Evolutionary conservation across 768 basidiomycete species (phyloP).

Genomic region (Phanerochaete sordida): DNA sequence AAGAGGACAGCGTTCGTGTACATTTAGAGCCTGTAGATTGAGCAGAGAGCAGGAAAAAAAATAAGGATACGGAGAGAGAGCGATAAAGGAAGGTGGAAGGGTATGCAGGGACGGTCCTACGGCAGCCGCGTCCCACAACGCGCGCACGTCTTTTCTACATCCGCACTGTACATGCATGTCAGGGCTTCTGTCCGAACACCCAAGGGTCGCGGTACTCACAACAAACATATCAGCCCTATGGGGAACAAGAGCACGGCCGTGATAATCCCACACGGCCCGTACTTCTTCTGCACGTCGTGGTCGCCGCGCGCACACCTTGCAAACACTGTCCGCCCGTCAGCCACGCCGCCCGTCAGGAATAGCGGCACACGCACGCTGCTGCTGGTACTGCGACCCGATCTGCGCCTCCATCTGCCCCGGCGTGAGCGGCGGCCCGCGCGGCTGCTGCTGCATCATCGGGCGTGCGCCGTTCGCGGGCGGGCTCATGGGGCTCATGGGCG

Average conservation of each 20-base stretch:
- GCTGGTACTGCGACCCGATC: conserved; percentile 17
- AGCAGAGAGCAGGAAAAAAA: too few relatives aligned
- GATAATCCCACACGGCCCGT: conserved; percentile 28
- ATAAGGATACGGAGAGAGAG: not conserved
- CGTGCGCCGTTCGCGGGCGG: not conserved
- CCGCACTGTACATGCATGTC: conserved; percentile 12
- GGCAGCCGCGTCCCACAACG: conserved; percentile 13
- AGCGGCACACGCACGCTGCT: conserved; percentile 15
- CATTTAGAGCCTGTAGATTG: not conserved
- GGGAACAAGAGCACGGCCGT: conserved; percentile 27
- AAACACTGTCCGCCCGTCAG: conserved; percentile 14
- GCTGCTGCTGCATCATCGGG: conserved; percentile 1
- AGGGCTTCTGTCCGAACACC: not conserved
- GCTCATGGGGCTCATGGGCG: not conserved
- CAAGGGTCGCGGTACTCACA: conserved; percentile 12
- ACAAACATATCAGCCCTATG: conserved; percentile 24
- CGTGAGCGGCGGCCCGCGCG: not conserved
- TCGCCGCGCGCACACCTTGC: conserved; percentile 27
- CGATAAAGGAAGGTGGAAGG: not conserved
- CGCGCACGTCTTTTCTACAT: conserved; percentile 14
- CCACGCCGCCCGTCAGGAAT: not conserved
- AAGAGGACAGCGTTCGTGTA: not conserved
- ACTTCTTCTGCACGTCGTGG: conserved; percentile 23
- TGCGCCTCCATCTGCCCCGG: conserved; percentile 3
- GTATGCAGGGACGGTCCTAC: not conserved